Evolutionary conservation across 352 stramenopile species (phyloP), one percentile per base, ranked within the genome.

Genomic region (Plasmopara halstedii): DNA sequence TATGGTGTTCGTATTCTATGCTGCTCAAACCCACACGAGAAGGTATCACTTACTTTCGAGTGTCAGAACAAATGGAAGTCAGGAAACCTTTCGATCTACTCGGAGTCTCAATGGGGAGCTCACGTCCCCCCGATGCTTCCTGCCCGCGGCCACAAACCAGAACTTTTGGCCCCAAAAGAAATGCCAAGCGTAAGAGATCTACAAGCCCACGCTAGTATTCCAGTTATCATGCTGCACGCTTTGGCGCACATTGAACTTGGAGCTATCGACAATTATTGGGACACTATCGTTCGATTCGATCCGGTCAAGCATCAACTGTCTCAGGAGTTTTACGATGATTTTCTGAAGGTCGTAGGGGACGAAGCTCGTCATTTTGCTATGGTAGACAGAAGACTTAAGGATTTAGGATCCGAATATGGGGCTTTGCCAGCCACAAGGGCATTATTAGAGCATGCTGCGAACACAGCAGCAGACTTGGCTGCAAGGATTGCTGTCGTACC

Each of bases 191-290:
- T 79, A 31, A 93, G 90, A 43, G 56, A 74, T 48, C 59, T 87
- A 32, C 53, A 80, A 48, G 65, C 66, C n/a, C 56, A 60, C 36
- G 56, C 61, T 15, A 62, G 52, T 41, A 79, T 90, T 21, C 70
- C 76, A 0, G 59, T 90, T 19, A 60, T 70, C 44, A 93, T 93
- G 68, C 63, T 93, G 7, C 81, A 93, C 35, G 73, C 76, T 6
- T 62, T 93, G n/a, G 81, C 67, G 17, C 81, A 93, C 60, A 93
- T 93, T 52, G 81, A 93, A 47, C 66, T 93, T 32, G 81, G 81
- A 14, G 81, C 81, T 2, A 83, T 93, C 45, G 81, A 93, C 54
- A 93, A 93, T 45, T 93, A 93, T 53, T 90, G 78, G 81, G 81
- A 93, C 53, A 93, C 81, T 22, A 45, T 93, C 39, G 76, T 88